Conservation (phyloP, 169 alveolate genomes). For the Eimeria brunetti region DNA sequence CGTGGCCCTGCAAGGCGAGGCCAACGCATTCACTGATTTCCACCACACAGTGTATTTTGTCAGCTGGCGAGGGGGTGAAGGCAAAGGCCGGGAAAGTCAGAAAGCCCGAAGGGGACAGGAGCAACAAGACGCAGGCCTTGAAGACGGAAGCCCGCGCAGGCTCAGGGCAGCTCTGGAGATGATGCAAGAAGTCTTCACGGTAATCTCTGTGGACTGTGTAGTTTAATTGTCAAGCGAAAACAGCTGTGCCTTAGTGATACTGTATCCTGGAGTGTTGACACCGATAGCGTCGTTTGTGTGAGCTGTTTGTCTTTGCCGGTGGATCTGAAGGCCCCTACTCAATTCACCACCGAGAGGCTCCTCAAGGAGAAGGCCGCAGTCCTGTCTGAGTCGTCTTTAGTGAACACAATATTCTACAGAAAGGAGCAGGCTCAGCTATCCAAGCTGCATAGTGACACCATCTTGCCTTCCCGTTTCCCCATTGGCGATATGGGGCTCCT, state of each 20-base stretch:
- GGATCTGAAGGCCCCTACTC: slow-evolving; percentile 81
- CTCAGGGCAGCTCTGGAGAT: slow-evolving; percentile 69
- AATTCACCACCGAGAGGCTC: slow-evolving; percentile 87
- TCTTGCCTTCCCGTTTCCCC: slow-evolving; percentile 87
- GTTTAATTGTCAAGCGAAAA: background rate
- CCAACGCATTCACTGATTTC: slow-evolving; percentile 93
- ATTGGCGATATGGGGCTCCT: slow-evolving; percentile 86
- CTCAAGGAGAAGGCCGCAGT: slow-evolving; percentile 90
- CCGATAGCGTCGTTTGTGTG: background rate
- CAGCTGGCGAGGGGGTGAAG: slow-evolving; percentile 84
- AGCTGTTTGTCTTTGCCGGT: background rate
- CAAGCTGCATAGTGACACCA: slow-evolving; percentile 89
- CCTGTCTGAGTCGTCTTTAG: slow-evolving; percentile 90
- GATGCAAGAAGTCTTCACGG: slow-evolving; percentile 77
- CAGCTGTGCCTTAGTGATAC: background rate
- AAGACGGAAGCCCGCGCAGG: slow-evolving; percentile 41
- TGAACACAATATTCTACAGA: slow-evolving; percentile 89
- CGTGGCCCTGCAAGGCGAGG: slow-evolving; percentile 83
- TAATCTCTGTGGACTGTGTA: background rate
- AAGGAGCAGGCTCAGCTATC: slow-evolving; percentile 89
- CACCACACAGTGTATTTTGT: slow-evolving; percentile 91
- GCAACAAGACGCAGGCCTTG: background rate
- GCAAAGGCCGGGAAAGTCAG: slow-evolving; percentile 6
- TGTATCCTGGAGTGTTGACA: background rate
- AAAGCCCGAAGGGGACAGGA: background rate